Percentiles rank a stretch among this genome's conserved stretches.
Conservation (phyloP, 2,329 filamentous ascomycete genomes). For the Elsinoe arachidis region DNA sequence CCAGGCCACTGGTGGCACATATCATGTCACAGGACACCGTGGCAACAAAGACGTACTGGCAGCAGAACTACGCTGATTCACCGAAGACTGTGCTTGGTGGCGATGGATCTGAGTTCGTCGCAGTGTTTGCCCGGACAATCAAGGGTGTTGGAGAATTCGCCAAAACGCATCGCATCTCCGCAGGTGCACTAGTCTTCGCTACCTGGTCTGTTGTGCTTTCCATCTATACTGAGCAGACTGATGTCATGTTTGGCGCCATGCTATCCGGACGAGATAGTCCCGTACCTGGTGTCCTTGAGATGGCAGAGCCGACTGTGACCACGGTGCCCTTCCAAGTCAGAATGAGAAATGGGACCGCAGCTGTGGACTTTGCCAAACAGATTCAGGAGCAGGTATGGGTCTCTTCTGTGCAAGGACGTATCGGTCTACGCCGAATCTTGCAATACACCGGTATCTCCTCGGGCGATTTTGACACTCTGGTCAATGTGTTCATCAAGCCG, state of each 20-base stretch:
- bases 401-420: neutral
- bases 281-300: neutral
- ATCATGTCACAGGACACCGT: neutral
- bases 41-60: neutral
- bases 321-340: neutral
- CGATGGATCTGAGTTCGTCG: neutral
- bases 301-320: neutral
- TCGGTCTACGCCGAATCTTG: neutral
- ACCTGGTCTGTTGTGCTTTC: neutral
- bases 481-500: neutral
- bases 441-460: neutral
- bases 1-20: neutral
- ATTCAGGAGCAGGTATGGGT: neutral
- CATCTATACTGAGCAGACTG: neutral
- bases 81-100: neutral
- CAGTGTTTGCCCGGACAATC: neutral
- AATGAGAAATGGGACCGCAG: neutral
- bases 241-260: neutral
- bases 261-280: neutral
- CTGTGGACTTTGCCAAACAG: neutral
- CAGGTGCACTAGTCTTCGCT: neutral
- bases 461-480: neutral
- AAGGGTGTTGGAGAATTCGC: neutral
- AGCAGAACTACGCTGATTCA: neutral
- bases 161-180: neutral